phyloP scores from a whole-genome alignment of 2,329 filamentous ascomycete genomes.

The Pseudocercospora musae region DNA sequence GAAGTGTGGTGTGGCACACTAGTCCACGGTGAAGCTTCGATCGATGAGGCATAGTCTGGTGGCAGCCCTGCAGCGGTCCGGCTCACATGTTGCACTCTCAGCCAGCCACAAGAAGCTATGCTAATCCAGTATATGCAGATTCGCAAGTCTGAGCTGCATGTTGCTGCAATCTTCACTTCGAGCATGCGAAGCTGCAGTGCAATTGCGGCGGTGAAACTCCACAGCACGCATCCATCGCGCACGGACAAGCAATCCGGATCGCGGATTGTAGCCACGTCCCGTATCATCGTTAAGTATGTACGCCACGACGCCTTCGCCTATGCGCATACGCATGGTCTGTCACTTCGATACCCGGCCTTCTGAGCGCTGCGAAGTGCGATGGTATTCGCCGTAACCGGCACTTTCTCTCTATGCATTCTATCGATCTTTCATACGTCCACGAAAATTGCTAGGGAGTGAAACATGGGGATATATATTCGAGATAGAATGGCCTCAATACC shows the following conservation, averaged over 20 bases:
- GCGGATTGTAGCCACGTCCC: background rate
- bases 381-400: too few species aligned
- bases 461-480: background rate
- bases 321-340: background rate
- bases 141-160: background rate
- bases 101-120: background rate
- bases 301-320: background rate
- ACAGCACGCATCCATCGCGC: background rate
- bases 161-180: background rate
- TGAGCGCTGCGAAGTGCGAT: too few species aligned
- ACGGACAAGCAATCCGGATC: background rate
- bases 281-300: background rate
- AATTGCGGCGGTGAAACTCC: background rate
- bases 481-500: background rate
- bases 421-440: too few species aligned
- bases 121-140: background rate
- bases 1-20: background rate
- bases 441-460: background rate
- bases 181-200: background rate
- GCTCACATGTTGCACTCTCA: background rate
- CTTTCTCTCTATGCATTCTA: too few species aligned
- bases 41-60: background rate
- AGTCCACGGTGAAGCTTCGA: background rate
- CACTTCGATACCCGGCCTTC: background rate
- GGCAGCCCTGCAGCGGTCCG: background rate